A percentile compares a stretch with the other conserved stretches of the same genome.
Evolutionary conservation across 2,329 filamentous ascomycete species (phyloP).

Genomic region (Shiraia sp.): DNA sequence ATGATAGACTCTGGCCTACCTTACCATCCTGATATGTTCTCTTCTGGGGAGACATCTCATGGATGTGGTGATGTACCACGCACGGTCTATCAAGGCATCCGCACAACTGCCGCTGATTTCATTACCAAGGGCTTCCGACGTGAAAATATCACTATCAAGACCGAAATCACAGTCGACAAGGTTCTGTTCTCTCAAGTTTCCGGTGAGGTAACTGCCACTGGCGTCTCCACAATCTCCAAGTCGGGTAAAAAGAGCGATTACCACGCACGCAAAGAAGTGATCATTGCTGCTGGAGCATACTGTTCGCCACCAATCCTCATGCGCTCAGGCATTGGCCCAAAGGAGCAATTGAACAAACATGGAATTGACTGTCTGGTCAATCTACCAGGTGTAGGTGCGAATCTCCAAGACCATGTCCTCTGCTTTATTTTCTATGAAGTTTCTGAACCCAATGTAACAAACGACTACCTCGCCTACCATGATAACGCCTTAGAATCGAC

Average conservation of each 20-base stretch:
- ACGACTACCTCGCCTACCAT: constrained; percentile 62
- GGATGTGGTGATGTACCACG: constrained; percentile 39
- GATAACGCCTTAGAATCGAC: constrained; percentile 55
- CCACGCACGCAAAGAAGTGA: constrained; percentile 36
- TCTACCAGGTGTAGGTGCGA: constrained; percentile 65
- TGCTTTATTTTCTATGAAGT: constrained; percentile 65
- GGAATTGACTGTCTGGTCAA: constrained; percentile 58
- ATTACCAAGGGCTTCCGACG: constrained; percentile 49
- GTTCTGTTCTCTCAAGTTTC: constrained; percentile 50
- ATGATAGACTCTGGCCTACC: constrained; percentile 59
- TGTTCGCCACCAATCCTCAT: constrained; percentile 47
- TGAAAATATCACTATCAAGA: constrained; percentile 42
- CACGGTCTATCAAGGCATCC: constrained; percentile 36
- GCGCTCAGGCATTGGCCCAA: constrained; percentile 62
- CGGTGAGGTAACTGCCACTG: constrained; percentile 49
- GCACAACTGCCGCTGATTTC: constrained; percentile 36
- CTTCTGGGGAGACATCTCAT: constrained; percentile 44
- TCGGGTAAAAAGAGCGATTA: constrained; percentile 46
- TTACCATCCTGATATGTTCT: constrained; percentile 64
- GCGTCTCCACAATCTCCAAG: constrained; percentile 50
- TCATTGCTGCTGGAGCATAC: constrained; percentile 39
- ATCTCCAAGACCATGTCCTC: constrained; percentile 65
- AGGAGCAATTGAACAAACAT: constrained; percentile 55
- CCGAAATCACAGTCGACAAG: constrained; percentile 44
- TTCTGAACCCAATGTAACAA: constrained; percentile 58